Evolutionary conservation across 1,284 basidiomycete genomes (phyloP), one percentile per base, ranked within the genome.

Genomic region (Ustilago hordei): DNA sequence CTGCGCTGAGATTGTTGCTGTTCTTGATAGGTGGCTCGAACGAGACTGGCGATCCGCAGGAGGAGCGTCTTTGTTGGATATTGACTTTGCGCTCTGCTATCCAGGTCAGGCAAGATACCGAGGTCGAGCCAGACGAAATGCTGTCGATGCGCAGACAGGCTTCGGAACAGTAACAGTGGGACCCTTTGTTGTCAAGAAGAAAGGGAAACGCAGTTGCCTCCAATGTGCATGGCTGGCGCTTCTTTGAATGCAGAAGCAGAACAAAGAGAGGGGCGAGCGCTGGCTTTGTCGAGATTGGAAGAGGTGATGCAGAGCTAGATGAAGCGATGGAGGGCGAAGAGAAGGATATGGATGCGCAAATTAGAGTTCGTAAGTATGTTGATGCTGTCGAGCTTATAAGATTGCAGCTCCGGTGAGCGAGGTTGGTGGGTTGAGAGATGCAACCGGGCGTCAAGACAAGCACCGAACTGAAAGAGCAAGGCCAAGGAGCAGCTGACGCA

Each of bases 41-140:
- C 19, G 31, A 19, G 39, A 9, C 45, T 48, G 59, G n/a, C 39
- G 63, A 9, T 63, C 60, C n/a, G 60, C 55, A 36, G 69, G 32
- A 36, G 69, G 32, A 41, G 41, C 31, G 8, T 64, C 59, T 38
- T 34, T 38, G 55, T 54, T 61, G 55, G 47, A 32, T 55, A 66
- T 65, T 43, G 69, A 62, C 69, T 63, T 65, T 45, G 8, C 41
- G 55, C 56, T 56, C 59, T 62, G 58, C 63, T 23, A 8, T 36
- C 62, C 64, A 23, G 6, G 41, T 56, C 47, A 54, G 4, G 15
- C 32, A 8, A 19, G 32, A 39, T 28, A 28, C 19, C 43, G 52
- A 52, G 43, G 63, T 55, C 59, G 63, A 43, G 59, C 60, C 48
- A 9, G 43, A 2, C 45, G 32, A 4, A 45, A 39, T 11, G 31